Base-by-base conservation (phyloP, 345 rosid genomes). In the Hibiscus trionum region DNA sequence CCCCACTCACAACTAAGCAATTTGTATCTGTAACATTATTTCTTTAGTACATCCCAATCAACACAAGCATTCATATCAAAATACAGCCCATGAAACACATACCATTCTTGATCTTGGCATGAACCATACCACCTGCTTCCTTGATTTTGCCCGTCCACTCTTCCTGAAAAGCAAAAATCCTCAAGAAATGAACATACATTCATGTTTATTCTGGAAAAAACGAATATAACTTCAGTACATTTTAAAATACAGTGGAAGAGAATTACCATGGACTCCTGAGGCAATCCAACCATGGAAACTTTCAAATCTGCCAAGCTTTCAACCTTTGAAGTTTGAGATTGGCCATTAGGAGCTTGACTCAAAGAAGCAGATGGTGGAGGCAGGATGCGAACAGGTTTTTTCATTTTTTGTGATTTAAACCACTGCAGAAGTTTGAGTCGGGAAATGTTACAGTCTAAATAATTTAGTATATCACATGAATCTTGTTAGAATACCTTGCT, bases 71-170 rank as follows among this genome's bases (percentile, higher is more conserved):
- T 16, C 24, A 55, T 61, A 11, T 74, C 52, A 15, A 29, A 19
- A 33, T 69, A 67, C 26, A 80, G 47, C 27, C 52, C 61, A 66
- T 26, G 15, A 63, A 73, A 59, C 19, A 55, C 52, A 62, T 82
- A 92, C 99, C 97, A 70, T 86, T 92, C 80, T 85, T 92, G 78
- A 86, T 84, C 68, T 82, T 92, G 29, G 87, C 78, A 82, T 95
- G 96, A 81, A 88, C 69, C 37, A 80, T 75, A 33, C 93, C 96
- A 78, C 99, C 96, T 21, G 84, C 87, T 77, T 64, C 94, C 82
- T 84, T 90, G 77, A 89, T 86, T 80, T 88, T 88, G 33, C 64
- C 80, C 76, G 87, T 92, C 99, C 99, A 92, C 71, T 85, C 86
- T 82, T 84, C 78, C 99, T 95, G 88, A 76, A 85, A 72, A 78